Percentiles rank a stretch among this genome's conserved stretches.
phyloP scores from a whole-genome alignment of 495 filamentous ascomycete genomes.

The Sphaerosporella brunnea region DNA sequence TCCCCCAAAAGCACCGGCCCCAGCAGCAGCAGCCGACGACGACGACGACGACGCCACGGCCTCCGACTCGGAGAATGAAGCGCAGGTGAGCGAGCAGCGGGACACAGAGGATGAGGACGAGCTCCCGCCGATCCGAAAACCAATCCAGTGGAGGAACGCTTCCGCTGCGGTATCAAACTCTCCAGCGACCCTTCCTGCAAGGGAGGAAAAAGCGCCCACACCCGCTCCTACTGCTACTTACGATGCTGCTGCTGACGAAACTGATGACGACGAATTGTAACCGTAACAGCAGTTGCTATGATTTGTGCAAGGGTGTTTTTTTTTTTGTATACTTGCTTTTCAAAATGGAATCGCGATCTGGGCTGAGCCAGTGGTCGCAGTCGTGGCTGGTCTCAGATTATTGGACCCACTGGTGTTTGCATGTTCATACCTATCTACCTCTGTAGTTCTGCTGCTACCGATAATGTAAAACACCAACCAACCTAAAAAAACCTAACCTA shows the following conservation, averaged over 20 bases:
- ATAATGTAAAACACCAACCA: no score
- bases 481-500: no score
- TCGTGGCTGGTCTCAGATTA: not conserved
- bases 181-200: not conserved
- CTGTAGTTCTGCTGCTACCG: no score
- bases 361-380: no score
- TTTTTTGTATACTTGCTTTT: not conserved
- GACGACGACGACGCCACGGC: conserved; percentile 1
- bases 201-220: not conserved
- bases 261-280: not conserved
- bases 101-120: conserved; percentile 26
- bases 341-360: no score
- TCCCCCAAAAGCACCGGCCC: conserved; percentile 11
- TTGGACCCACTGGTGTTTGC: not conserved
- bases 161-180: not conserved
- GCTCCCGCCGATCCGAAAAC: conserved; percentile 18
- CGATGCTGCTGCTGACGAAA: not conserved
- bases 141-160: conserved; percentile 5
- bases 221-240: not conserved
- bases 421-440: not conserved
- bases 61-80: conserved; percentile 5
- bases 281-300: not conserved
- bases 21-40: no score
- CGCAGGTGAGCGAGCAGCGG: conserved; percentile 18
- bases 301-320: not conserved